These are phyloP conservation scores for Suillus clintonianus DNA, from an alignment of 768 basidiomycete genomes.

Conservation along the genomic window DNA sequence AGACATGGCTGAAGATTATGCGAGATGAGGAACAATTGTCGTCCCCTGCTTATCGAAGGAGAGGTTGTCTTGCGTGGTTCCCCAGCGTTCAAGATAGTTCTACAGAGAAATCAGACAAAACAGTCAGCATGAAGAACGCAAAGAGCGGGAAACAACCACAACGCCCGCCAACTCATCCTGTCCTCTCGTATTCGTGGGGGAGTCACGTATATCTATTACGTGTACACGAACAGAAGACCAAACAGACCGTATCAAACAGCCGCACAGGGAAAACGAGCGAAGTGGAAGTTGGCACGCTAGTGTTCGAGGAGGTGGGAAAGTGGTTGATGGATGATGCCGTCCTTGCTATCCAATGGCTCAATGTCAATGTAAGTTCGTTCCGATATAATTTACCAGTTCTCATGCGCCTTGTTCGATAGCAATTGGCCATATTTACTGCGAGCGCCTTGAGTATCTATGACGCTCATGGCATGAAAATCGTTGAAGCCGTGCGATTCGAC, in stretches of 20 bases:
- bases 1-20: conserved; percentile 86
- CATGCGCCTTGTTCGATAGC: conserved; percentile 42
- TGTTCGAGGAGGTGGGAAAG: conserved; percentile 58
- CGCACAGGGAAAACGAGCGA: conserved; percentile 62
- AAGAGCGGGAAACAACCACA: conserved; percentile 23
- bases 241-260: conserved; percentile 49
- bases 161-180: conserved; percentile 47
- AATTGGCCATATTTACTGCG: conserved; percentile 65
- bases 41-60: conserved; percentile 49
- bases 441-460: conserved; percentile 71
- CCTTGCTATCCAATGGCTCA: conserved; percentile 85
- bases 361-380: conserved; percentile 72
- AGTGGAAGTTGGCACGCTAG: conserved; percentile 64
- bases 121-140: conserved; percentile 3
- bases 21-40: conserved; percentile 50
- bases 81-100: conserved; percentile 51
- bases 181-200: conserved; percentile 88
- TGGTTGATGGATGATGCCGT: conserved; percentile 67
- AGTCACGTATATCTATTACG: conserved; percentile 61
- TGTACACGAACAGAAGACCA: conserved; percentile 60
- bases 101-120: conserved; percentile 2
- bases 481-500: conserved; percentile 67
- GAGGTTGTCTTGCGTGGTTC: conserved; percentile 80
- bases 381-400: not conserved
- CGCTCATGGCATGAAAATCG: conserved; percentile 48